These are phyloP conservation scores for Basipetospora chlamydospora DNA, from an alignment of 2,329 filamentous ascomycete species.

Conservation along the genomic window DNA sequence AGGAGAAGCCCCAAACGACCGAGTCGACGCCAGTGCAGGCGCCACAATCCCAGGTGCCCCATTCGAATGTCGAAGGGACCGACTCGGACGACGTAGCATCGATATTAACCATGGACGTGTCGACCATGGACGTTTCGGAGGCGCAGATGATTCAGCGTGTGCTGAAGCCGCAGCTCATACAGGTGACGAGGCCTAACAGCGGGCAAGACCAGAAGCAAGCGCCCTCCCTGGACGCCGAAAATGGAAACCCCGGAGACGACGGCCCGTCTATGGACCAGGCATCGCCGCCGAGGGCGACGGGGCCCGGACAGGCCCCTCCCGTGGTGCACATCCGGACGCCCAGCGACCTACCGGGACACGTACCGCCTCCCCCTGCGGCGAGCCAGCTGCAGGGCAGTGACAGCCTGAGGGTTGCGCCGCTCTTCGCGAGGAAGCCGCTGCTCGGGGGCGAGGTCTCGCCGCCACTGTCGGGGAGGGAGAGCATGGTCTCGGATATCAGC, in stretches of 20 bases:
- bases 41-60: neutral
- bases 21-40: neutral
- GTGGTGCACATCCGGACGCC: no score
- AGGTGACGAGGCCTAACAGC: conserved; percentile 1
- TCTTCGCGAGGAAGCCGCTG: neutral
- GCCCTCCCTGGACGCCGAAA: no score
- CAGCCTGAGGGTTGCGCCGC: neutral
- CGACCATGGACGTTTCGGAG: conserved; percentile 12
- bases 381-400: neutral
- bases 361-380: no score
- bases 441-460: neutral
- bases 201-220: neutral
- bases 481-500: conserved; percentile 2
- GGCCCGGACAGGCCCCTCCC: no score
- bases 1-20: no score
- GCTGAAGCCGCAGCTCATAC: conserved; percentile 10
- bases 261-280: no score
- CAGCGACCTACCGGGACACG: no score
- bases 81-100: no score
- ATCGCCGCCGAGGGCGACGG: no score
- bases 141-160: conserved; percentile 11
- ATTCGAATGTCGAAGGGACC: neutral
- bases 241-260: no score
- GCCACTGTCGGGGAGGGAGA: neutral
- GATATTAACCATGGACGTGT: no score